Evolutionary conservation across 345 rosid genomes (phyloP).

Genomic region (Rhizophora mangle): DNA sequence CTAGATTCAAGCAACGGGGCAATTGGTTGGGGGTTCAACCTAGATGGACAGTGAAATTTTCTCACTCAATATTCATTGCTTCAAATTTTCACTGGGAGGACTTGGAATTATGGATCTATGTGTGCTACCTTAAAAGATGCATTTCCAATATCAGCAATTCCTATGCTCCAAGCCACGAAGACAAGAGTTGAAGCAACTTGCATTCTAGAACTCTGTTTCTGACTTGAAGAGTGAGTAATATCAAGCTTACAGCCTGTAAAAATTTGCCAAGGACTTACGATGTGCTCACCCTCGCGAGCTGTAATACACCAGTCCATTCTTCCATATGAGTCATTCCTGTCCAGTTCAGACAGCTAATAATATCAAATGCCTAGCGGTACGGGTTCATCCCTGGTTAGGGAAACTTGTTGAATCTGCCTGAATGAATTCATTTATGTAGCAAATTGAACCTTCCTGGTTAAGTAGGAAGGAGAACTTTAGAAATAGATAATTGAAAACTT

Average conservation of each 20-base stretch:
- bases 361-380: constrained; percentile 17
- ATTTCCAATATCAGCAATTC: constrained; percentile 17
- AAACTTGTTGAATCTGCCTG: constrained; percentile 21
- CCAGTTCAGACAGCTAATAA: constrained; percentile 36
- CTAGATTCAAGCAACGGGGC: constrained; percentile 49
- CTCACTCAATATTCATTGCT: constrained; percentile 19
- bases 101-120: constrained; percentile 32
- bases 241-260: constrained; percentile 27
- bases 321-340: constrained; percentile 19
- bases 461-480: constrained; percentile 23
- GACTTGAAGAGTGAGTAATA: constrained; percentile 24
- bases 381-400: constrained; percentile 18
- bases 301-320: constrained; percentile 24
- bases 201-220: constrained; percentile 26
- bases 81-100: constrained; percentile 24
- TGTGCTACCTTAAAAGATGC: constrained; percentile 19
- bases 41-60: constrained; percentile 36
- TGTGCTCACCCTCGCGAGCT: constrained; percentile 20
- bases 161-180: constrained; percentile 24
- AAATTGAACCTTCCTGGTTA: constrained; percentile 15
- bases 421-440: constrained; percentile 34
- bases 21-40: constrained; percentile 35
- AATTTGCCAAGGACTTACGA: constrained; percentile 19
- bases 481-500: constrained; percentile 15
- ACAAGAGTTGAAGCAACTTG: constrained; percentile 18